Base-by-base conservation (phyloP, 1,139 yeast genomes). In the Meyerozyma smithsonii region DNA sequence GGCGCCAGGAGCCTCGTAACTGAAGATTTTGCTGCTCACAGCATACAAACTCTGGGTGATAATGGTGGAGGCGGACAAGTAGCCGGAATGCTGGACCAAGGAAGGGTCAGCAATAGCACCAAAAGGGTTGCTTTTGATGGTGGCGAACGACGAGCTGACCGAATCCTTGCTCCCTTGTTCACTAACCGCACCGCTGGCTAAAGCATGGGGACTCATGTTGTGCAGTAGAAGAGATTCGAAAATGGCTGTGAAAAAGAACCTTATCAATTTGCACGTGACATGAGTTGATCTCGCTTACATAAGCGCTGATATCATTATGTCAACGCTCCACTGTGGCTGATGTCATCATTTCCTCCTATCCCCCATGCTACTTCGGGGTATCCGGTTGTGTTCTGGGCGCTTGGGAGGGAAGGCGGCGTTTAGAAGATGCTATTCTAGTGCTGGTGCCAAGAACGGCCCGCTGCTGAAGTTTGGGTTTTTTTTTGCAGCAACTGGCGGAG, bases 41-140 rank as follows among this genome's bases (percentile, higher is more conserved):
- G 84, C 66, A 58, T 83, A 86, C 30, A 84, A 64, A 5, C 84
- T 73, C 48, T 85, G 85, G 53, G 79, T 74, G 45, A 86, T 74
- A 36, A 85, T 65, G 38, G 79, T 70, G 49, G 72, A 70, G n/a
- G 86, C 79, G n/a, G 87, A 74, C 36, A 80, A 69, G 54, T 81
- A 78, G 36, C 64, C 67, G 12, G 76, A 62, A 28, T 76, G 78
- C 40, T 66, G 67, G 38, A 83, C 52, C 33, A 69, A 61, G 37
- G 63, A 59, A 11, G 87, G 84, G 55, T 80, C 85, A 26, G 74
- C 68, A 19, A 80, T 69, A 26, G 74, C 55, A 7, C 84, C 86
- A 55, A 81, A 81, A 8, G 87, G 85, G 45, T 58, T 63, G 19
- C 56, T 48, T 28, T 51, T 51, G 32, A 43, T 30, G 19, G 41